Conservation (phyloP, 768 basidiomycete species). For the Termitomyces sp. region DNA sequence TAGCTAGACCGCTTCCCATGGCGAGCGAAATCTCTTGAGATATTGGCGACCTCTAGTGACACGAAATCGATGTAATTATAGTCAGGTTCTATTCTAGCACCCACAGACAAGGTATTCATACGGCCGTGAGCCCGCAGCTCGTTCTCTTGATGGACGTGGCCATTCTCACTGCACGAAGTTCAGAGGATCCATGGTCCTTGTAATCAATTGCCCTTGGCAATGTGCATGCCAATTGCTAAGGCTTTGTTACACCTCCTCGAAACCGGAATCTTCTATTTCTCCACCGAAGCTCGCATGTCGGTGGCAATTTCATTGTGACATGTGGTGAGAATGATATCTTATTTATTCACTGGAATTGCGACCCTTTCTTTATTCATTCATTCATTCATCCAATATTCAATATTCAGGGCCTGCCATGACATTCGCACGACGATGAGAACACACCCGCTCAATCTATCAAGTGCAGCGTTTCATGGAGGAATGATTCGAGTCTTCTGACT, state of each 20-base stretch:
- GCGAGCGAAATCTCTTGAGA: too few species aligned
- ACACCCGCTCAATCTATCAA: not conserved
- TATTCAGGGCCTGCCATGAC: not conserved
- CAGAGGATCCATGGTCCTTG: not conserved
- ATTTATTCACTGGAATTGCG: not conserved
- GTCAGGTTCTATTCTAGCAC: not conserved
- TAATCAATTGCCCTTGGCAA: not conserved
- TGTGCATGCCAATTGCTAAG: not conserved
- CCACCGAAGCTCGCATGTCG: not conserved
- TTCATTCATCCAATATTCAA: too few species aligned
- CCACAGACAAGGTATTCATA: not conserved
- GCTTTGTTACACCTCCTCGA: not conserved
- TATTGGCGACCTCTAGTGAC: not conserved
- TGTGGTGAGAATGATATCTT: not conserved
- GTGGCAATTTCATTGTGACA: too few species aligned
- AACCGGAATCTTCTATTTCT: not conserved
- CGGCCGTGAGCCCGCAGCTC: not conserved
- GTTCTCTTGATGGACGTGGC: not conserved
- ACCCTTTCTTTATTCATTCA: not conserved
- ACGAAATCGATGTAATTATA: not conserved
- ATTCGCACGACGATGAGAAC: not conserved
- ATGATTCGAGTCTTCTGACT: not conserved
- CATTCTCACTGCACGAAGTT: not conserved
- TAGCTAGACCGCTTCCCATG: not conserved
- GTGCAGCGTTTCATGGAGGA: not conserved